A percentile compares a stretch with the other conserved stretches of the same genome.
These are phyloP conservation scores for Diaporthe sp. DNA, from an alignment of 2,329 filamentous ascomycete genomes.

Conservation along the genomic window DNA sequence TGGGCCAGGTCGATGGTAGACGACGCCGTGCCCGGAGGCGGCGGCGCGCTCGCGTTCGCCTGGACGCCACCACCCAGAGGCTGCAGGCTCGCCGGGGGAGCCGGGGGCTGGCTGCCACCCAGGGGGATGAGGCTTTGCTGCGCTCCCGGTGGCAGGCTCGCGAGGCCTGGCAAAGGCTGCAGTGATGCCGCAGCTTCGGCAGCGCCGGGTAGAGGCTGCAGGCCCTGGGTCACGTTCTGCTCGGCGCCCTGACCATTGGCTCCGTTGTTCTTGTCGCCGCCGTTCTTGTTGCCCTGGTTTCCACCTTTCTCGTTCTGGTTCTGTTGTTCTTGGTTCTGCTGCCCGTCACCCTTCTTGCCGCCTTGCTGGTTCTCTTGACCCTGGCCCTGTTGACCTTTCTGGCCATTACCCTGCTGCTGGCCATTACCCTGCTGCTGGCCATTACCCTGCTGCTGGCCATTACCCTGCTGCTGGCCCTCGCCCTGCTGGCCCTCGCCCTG, in stretches of 20 bases:
- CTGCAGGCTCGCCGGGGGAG: conserved; percentile 11
- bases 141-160: neutral
- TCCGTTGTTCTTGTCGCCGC: conserved; percentile 17
- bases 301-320: conserved; percentile 18
- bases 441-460: neutral
- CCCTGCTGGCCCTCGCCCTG: neutral
- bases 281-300: conserved; percentile 27
- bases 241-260: neutral
- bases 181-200: neutral
- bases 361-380: neutral
- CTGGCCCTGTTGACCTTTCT: conserved; percentile 3
- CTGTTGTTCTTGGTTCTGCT: neutral
- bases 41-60: conserved; percentile 15
- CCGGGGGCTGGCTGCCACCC: neutral
- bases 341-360: neutral
- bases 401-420: neutral
- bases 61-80: neutral
- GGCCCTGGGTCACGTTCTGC: conserved; percentile 4
- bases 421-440: neutral
- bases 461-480: neutral
- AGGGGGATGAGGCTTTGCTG: conserved; percentile 22
- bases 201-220: conserved; percentile 31
- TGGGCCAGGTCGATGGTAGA: conserved; percentile 12
- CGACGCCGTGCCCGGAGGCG: neutral
- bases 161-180: conserved; percentile 28